These are phyloP conservation scores for Cyathus striatus DNA, from an alignment of 768 basidiomycete species.

Conservation along the genomic window DNA sequence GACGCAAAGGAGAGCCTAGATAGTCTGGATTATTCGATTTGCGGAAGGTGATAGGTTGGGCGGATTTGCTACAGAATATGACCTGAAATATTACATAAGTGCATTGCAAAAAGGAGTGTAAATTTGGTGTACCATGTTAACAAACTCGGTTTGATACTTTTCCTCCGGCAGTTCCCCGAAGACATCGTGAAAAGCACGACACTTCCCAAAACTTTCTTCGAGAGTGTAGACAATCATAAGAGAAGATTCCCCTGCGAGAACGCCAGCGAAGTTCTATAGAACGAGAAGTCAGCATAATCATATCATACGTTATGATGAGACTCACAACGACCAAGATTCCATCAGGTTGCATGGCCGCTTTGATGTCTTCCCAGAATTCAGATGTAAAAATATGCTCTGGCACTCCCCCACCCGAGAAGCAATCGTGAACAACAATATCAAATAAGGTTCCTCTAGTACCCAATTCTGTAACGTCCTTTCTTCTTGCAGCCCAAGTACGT, in stretches of 20 bases:
- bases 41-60: slow-evolving; percentile 54
- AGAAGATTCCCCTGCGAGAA: slow-evolving; percentile 53
- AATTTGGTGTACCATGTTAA: slow-evolving; percentile 62
- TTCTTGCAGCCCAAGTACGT: slow-evolving; percentile 56
- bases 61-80: slow-evolving; percentile 71
- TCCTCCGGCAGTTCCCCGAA: slow-evolving; percentile 39
- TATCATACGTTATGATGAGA: neutral
- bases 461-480: slow-evolving; percentile 19
- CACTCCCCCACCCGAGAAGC: slow-evolving; percentile 92
- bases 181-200: slow-evolving; percentile 80
- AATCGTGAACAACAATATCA: slow-evolving; percentile 83
- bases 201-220: slow-evolving; percentile 63
- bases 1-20: slow-evolving; percentile 64
- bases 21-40: slow-evolving; percentile 50
- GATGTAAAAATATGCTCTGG: slow-evolving; percentile 80
- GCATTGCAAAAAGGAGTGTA: neutral
- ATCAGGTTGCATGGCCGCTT: slow-evolving; percentile 54
- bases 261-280: slow-evolving; percentile 80
- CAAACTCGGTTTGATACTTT: slow-evolving; percentile 44
- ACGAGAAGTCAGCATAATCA: neutral
- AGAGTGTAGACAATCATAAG: slow-evolving; percentile 69
- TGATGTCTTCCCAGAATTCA: slow-evolving; percentile 79
- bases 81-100: slow-evolving; percentile 40
- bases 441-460: slow-evolving; percentile 34
- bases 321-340: slow-evolving; percentile 77